These are phyloP conservation scores for Oryza brachyantha DNA, from an alignment of 176 grass and related monocot genomes.

Conservation along the genomic window DNA sequence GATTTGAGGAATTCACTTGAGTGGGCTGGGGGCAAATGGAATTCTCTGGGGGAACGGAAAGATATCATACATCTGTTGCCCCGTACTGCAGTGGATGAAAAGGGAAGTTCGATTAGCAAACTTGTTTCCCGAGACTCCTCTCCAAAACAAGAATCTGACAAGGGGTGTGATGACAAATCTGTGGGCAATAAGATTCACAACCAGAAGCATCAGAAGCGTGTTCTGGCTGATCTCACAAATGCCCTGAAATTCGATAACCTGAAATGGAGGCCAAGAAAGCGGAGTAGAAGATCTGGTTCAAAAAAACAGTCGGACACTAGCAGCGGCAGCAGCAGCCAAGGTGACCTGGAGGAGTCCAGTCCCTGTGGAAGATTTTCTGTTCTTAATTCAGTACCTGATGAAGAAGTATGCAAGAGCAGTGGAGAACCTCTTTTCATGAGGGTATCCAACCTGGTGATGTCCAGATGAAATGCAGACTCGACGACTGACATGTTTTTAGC, in stretches of 20 bases:
- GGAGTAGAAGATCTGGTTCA: constrained; percentile 48
- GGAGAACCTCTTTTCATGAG: constrained; percentile 51
- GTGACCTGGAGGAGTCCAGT: constrained; percentile 34
- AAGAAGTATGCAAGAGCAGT: constrained; percentile 68
- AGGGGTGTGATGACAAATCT: constrained; percentile 30
- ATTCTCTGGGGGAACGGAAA: constrained; percentile 49
- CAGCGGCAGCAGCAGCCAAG: constrained; percentile 51
- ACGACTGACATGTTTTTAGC: constrained; percentile 10
- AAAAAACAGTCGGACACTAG: constrained; percentile 56
- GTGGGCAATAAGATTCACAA: constrained; percentile 23
- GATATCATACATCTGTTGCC: constrained; percentile 39
- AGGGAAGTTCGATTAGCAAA: constrained; percentile 1
- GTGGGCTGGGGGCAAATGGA: constrained; percentile 75
- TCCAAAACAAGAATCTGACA: constrained; percentile 17
- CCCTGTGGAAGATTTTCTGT: constrained; percentile 44
- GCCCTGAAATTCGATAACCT: constrained; percentile 51
- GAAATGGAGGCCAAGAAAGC: constrained; percentile 77
- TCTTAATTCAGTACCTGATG: constrained; percentile 45
- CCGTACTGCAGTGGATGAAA: background rate
- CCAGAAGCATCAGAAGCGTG: constrained; percentile 24
- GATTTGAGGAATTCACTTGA: constrained; percentile 73
- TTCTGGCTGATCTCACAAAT: constrained; percentile 55
- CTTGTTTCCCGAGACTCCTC: background rate
- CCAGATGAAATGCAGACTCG: constrained; percentile 44
- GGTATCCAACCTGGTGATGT: constrained; percentile 74